Evolutionary conservation across 768 basidiomycete genomes (phyloP), one percentile per base, ranked within the genome.

Genomic region (Leccinum longicurvipes): DNA sequence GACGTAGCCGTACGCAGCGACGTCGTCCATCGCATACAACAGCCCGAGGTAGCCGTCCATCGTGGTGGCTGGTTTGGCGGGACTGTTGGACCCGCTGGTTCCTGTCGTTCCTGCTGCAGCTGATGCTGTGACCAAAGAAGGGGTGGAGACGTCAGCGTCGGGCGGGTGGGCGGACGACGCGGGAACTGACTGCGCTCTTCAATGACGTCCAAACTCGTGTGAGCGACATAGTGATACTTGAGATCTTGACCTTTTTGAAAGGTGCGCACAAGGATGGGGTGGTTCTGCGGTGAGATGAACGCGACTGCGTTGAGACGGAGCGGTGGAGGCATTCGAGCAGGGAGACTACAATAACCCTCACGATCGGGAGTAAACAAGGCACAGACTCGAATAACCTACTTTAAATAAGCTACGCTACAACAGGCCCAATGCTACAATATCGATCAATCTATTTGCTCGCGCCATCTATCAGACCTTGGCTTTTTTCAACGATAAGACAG

Each of bases 191-290:
- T 84, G 78, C 91, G 86, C 74, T 95, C 93, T 64, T 96, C 93
- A 63, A 96, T 84, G 54, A 93, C 87, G 72, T 96, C 93, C 63
- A 96, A 73, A 53, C 88, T 88, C 21, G 90, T 93, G 71, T 96
- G 93, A 0, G 93, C 91, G 54, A 93, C 85, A 61, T 93, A 95
- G 72, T 94, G 90, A 65, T 93, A 94, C 67, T 92, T 92, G 60
- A 93, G 77, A 53, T 81, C 79, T 58, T 82, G 79, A 28, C 78
- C 74, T 39, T 81, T 79, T 28, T 77, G 73, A 67, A 91, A 91
- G 4, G 86, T 83, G 42, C 86, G 86, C 54, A 93, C 81, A 61
- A 93, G 77, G 54, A 93, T 89, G 19, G 81, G 70, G 59, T 90
- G 84, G 67, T 92, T 93, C 66, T 88, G 85, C 1, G 89, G 82